Evolutionary conservation across 768 basidiomycete genomes (phyloP), one percentile per base, ranked within the genome.

Genomic region (Lepiota subincarnata): DNA sequence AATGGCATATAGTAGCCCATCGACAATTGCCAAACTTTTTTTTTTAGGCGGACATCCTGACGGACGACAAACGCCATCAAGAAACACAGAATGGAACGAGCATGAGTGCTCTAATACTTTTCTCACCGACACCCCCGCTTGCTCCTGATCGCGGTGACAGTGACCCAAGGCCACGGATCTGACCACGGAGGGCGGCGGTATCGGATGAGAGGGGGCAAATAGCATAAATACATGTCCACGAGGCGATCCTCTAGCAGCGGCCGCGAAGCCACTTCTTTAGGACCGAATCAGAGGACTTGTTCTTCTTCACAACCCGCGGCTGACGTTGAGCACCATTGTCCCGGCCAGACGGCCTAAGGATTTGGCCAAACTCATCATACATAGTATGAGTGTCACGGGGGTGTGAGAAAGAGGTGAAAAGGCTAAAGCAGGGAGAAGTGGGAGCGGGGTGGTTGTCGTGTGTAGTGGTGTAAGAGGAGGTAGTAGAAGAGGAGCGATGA

Each of bases 231-330:
- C 31, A 31, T 31, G 7, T 31, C 31, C 31, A 11, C 31, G 31
- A 31, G 31, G 31, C 31, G 31, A 31, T 31, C 24, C 22, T 28
- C 43, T 44, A 44, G 43, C 43, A 57, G 56, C 43, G 37, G 35
- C 48, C n/a, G 14, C 56, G 47, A 36, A 57, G 46, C 56, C 56
- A 54, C 47, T 42, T 53, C 42, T 50, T 57, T 42, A 57, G 10
- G 43, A 48, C 43, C 16, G 56, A 57, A 39, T 19, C 36, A 19
- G 34, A 39, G 41, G 52, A 43, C 40, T 49, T 57, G 40, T 38
- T 20, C 38, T 49, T 40, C 37, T 48, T 14, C 45, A 45, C 43
- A 53, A 45, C 28, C 8, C 14, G 45, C 38, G 37, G 26, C 20
- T 34, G 40, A 28, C 31, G 31, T 11, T 48, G 39, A 13, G 16